A percentile compares a stretch with the other conserved stretches of the same genome.
These are phyloP conservation scores for Penicillium digitatum DNA, from an alignment of 2,329 filamentous ascomycete genomes.

Conservation along the genomic window DNA sequence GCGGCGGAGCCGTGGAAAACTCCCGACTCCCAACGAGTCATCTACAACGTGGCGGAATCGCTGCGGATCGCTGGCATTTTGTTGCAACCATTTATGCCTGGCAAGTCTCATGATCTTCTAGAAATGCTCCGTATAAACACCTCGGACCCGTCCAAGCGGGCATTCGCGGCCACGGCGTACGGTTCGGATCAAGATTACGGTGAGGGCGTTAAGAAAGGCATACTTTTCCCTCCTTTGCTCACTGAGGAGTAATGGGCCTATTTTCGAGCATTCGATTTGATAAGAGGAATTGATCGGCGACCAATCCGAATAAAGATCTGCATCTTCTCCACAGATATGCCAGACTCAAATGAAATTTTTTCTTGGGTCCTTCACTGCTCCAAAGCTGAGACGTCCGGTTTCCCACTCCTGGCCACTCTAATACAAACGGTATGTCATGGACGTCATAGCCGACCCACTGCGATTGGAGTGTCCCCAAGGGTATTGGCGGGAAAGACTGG, in stretches of 20 bases:
- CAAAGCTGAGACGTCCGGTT: slow-evolving; percentile 21
- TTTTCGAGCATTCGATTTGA: slow-evolving; percentile 24
- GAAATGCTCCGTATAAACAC: slow-evolving; percentile 70
- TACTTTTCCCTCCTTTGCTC: slow-evolving; percentile 51
- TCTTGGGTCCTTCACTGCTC: slow-evolving; percentile 18
- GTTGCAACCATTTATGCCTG: slow-evolving; percentile 86
- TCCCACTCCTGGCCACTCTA: slow-evolving; percentile 8
- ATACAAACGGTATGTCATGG: slow-evolving; percentile 19
- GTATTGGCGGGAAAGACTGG: slow-evolving; percentile 31
- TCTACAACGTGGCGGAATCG: slow-evolving; percentile 71
- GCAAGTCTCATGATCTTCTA: slow-evolving; percentile 67
- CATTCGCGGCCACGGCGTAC: slow-evolving; percentile 58
- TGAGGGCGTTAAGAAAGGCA: slow-evolving; percentile 43
- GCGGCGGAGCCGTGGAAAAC: slow-evolving; percentile 64
- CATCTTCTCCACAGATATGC: slow-evolving; percentile 21
- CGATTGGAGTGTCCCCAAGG: slow-evolving; percentile 25
- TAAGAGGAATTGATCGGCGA: slow-evolving; percentile 22
- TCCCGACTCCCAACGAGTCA: slow-evolving; percentile 52
- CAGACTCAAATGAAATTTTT: slow-evolving; percentile 18
- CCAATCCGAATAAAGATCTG: slow-evolving; percentile 25
- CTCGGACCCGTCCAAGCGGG: slow-evolving; percentile 51
- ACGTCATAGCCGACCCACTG: slow-evolving; percentile 19
- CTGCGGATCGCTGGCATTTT: slow-evolving; percentile 77
- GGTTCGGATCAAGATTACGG: slow-evolving; percentile 71
- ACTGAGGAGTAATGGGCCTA: slow-evolving; percentile 32